Conservation (phyloP, 2,329 filamentous ascomycete species). For the Elsinoe ampelina region DNA sequence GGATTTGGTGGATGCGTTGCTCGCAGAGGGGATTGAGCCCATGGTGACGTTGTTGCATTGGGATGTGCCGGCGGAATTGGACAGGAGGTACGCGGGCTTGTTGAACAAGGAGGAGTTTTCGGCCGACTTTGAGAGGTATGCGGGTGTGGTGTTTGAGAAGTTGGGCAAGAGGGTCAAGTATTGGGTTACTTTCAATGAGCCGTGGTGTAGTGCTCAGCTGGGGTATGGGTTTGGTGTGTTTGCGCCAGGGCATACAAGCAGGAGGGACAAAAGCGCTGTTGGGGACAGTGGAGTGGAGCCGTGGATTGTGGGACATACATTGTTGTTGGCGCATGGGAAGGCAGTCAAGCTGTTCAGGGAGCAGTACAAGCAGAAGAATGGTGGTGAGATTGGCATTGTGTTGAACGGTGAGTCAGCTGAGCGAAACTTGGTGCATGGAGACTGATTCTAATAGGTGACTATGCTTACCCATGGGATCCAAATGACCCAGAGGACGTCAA, state of each 20-base stretch:
- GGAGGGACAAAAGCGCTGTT: constrained; percentile 58
- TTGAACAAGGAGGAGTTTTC: constrained; percentile 76
- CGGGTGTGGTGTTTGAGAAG: constrained; percentile 63
- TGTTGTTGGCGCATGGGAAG: constrained; percentile 68
- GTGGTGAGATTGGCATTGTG: constrained; percentile 77
- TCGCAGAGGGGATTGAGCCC: constrained; percentile 66
- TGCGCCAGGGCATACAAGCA: constrained; percentile 72
- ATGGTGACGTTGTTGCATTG: constrained; percentile 53
- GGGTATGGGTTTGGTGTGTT: constrained; percentile 71
- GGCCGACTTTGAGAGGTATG: constrained; percentile 70
- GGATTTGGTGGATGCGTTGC: constrained; percentile 67
- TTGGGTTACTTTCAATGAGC: constrained; percentile 80
- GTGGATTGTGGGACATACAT: constrained; percentile 73
- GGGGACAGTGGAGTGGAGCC: constrained; percentile 70
- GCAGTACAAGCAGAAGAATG: constrained; percentile 63
- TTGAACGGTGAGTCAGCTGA: constrained; percentile 54
- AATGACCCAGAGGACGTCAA: constrained; percentile 64
- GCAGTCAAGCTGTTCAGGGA: constrained; percentile 76
- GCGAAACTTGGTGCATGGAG: not conserved
- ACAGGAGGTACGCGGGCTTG: constrained; percentile 73
- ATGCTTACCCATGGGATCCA: constrained; percentile 68
- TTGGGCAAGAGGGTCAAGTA: constrained; percentile 67
- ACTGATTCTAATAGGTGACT: constrained; percentile 48
- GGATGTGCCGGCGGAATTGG: constrained; percentile 67
- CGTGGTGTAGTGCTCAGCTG: constrained; percentile 73